These are phyloP conservation scores for Galerina sulciceps DNA, from an alignment of 768 basidiomycete species.

Conservation along the genomic window DNA sequence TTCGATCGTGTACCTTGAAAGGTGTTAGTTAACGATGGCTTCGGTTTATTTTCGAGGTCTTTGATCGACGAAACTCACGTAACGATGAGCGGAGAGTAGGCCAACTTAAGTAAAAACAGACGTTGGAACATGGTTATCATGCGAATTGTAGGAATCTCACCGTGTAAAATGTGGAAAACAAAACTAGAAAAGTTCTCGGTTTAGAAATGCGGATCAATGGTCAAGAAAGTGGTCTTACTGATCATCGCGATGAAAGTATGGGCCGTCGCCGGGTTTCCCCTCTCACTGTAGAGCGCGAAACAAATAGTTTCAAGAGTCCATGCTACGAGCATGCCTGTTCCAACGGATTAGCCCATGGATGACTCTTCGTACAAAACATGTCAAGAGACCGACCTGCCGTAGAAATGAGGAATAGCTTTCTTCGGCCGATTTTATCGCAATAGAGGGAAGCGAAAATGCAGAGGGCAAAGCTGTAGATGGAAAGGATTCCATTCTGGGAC, in stretches of 20 bases:
- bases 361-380: no score
- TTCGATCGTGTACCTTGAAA: constrained; percentile 30
- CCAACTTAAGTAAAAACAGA: constrained; percentile 19
- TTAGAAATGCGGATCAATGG: no score
- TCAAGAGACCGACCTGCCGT: constrained; percentile 16
- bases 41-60: neutral
- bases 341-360: no score
- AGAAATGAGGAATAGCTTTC: constrained; percentile 51
- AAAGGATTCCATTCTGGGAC: constrained; percentile 52
- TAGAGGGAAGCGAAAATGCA: constrained; percentile 35
- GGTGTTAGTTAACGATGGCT: neutral
- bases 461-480: constrained; percentile 57
- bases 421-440: constrained; percentile 52
- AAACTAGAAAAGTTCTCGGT: neutral
- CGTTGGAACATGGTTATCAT: neutral
- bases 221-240: no score
- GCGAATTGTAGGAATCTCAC: neutral
- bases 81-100: constrained; percentile 37
- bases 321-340: constrained; percentile 50
- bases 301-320: constrained; percentile 61
- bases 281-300: constrained; percentile 41
- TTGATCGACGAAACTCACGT: constrained; percentile 22
- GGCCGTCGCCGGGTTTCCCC: constrained; percentile 41
- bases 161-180: constrained; percentile 14
- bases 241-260: constrained; percentile 59